Conservation (phyloP, 2,329 filamentous ascomycete species). For the Fusarium euwallaceae region DNA sequence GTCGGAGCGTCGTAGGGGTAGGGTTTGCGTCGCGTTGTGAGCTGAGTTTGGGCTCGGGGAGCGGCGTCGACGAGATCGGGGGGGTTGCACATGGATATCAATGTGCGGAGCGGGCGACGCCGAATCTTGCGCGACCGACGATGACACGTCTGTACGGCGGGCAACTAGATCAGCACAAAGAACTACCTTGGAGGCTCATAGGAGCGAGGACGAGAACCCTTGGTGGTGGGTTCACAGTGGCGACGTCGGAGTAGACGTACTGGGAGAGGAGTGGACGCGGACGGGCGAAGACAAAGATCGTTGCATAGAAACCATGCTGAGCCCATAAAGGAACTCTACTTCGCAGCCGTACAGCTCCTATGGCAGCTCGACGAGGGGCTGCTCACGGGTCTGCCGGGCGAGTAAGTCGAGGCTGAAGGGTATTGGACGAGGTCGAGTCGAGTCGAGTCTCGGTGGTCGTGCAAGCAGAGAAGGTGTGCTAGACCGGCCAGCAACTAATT, state of each 20-base stretch:
- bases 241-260: conserved; percentile 62
- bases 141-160: conserved; percentile 49
- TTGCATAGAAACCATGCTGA: conserved; percentile 73
- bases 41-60: conserved; percentile 69
- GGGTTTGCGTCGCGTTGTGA: conserved; percentile 57
- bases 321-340: conserved; percentile 55
- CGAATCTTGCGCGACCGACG: conserved; percentile 55
- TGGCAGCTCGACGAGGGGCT: conserved; percentile 46
- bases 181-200: not conserved
- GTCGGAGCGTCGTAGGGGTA: conserved; percentile 60
- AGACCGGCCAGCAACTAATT: conserved; percentile 39
- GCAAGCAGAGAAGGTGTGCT: conserved; percentile 23
- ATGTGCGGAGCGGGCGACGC: conserved; percentile 68
- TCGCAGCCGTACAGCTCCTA: conserved; percentile 53
- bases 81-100: conserved; percentile 64
- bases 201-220: not conserved
- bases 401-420: conserved; percentile 21
- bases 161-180: conserved; percentile 48
- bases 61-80: conserved; percentile 63
- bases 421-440: conserved; percentile 13
- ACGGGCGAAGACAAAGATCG: conserved; percentile 73
- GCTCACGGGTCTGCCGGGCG: conserved; percentile 41
- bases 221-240: conserved; percentile 8
- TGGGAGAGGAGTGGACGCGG: conserved; percentile 67
- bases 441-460: conserved; percentile 12